These are phyloP conservation scores for Vigna angularis DNA, from an alignment of 306 rosid species.

Conservation along the genomic window DNA sequence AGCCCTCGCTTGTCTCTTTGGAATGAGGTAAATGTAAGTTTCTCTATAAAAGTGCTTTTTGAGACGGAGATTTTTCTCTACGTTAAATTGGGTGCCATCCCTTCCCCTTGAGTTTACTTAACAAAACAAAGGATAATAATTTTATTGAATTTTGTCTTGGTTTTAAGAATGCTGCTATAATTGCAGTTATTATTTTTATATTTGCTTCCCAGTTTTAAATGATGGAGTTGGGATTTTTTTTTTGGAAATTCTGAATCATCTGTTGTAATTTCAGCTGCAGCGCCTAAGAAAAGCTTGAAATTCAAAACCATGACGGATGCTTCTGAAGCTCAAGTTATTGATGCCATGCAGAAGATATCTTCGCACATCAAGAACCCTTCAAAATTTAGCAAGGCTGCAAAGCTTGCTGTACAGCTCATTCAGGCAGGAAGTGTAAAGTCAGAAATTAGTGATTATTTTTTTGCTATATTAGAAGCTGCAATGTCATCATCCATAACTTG, in stretches of 20 bases:
- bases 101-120: background rate
- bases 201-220: background rate
- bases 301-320: slow-evolving; percentile 91
- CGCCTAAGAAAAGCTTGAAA: slow-evolving; percentile 76
- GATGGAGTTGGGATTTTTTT: slow-evolving; percentile 22
- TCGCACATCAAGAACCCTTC: slow-evolving; percentile 84
- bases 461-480: slow-evolving; percentile 80
- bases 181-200: background rate
- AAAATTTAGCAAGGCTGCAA: slow-evolving; percentile 86
- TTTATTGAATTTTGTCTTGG: background rate
- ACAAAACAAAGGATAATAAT: background rate
- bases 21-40: background rate
- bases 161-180: slow-evolving; percentile 15
- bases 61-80: background rate
- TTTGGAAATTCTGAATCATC: slow-evolving; percentile 26
- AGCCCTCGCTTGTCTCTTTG: background rate
- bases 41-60: background rate
- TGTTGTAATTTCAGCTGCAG: slow-evolving; percentile 53
- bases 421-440: slow-evolving; percentile 91
- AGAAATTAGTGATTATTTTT: slow-evolving; percentile 68
- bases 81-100: background rate
- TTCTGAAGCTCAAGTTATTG: slow-evolving; percentile 79
- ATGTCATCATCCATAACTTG: slow-evolving; percentile 73
- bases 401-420: slow-evolving; percentile 89
- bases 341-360: slow-evolving; percentile 94